phyloP scores from a whole-genome alignment of 768 basidiomycete genomes.

The Filobasidium wieringae region DNA sequence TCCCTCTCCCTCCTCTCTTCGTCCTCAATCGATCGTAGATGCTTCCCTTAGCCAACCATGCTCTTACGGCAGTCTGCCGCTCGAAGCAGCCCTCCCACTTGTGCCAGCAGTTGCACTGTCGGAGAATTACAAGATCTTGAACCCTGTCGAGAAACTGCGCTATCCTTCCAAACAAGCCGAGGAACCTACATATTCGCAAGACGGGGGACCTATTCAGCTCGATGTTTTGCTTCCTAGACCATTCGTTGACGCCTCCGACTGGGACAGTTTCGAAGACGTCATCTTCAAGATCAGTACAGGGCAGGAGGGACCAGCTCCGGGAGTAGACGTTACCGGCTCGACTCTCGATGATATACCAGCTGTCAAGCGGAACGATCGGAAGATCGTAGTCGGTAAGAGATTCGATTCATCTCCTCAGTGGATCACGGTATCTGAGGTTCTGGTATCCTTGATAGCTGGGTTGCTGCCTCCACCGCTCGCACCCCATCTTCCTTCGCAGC shows the following conservation, averaged over 20 bases:
- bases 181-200: neutral
- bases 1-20: neutral
- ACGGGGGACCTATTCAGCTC: neutral
- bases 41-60: neutral
- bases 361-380: neutral
- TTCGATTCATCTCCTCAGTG: neutral
- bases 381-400: neutral
- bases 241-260: neutral
- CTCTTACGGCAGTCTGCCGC: neutral
- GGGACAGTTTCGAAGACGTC: neutral
- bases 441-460: slow-evolving; percentile 20
- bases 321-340: neutral
- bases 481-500: slow-evolving; percentile 12
- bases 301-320: neutral
- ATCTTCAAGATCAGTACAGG: neutral
- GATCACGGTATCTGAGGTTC: neutral
- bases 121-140: neutral
- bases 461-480: slow-evolving; percentile 29
- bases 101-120: neutral
- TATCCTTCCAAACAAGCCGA: neutral
- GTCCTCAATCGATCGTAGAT: neutral
- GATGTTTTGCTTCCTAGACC: neutral
- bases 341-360: neutral
- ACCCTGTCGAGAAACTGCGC: neutral
- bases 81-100: neutral